Conservation (phyloP, 495 filamentous ascomycete genomes). For the Aspergillus taichungensis region DNA sequence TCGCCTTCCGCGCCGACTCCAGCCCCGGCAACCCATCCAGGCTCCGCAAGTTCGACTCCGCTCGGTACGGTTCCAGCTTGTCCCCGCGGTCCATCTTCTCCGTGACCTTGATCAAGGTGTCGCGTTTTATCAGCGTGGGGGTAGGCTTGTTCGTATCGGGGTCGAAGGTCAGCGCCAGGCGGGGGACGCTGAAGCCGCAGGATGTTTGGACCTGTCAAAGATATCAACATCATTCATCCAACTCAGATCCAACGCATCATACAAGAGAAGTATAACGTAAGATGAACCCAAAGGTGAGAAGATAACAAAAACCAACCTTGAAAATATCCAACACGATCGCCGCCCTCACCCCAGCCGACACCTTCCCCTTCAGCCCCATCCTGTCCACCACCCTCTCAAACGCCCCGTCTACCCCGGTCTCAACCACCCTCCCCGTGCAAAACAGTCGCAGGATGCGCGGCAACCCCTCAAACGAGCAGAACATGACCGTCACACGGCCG, state of each 20-base stretch:
- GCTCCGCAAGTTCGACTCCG: constrained; percentile 37
- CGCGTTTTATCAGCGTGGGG: constrained; percentile 30
- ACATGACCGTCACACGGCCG: constrained; percentile 62
- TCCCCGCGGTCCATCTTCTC: constrained; percentile 28
- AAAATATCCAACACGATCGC: constrained; percentile 57
- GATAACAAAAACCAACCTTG: constrained; percentile 39
- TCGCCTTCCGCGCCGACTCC: constrained; percentile 22
- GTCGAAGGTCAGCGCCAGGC: constrained; percentile 17
- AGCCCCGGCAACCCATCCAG: constrained; percentile 48
- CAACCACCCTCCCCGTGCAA: constrained; percentile 56
- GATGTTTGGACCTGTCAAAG: constrained; percentile 42
- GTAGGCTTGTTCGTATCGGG: constrained; percentile 12
- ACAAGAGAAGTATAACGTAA: neutral
- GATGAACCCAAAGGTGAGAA: neutral
- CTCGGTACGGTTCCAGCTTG: constrained; percentile 36
- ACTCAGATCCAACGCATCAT: neutral
- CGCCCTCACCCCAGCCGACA: constrained; percentile 45
- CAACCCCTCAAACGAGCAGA: constrained; percentile 54
- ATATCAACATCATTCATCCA: too few species aligned
- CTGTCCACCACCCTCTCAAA: constrained; percentile 13
- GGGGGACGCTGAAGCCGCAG: constrained; percentile 50
- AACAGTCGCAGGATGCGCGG: constrained; percentile 66
- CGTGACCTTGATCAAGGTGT: constrained; percentile 37
- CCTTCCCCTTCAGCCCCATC: constrained; percentile 20
- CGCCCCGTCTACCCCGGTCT: constrained; percentile 29